phyloP scores from a whole-genome alignment of 768 basidiomycete genomes.

The Trametes coccinea region DNA sequence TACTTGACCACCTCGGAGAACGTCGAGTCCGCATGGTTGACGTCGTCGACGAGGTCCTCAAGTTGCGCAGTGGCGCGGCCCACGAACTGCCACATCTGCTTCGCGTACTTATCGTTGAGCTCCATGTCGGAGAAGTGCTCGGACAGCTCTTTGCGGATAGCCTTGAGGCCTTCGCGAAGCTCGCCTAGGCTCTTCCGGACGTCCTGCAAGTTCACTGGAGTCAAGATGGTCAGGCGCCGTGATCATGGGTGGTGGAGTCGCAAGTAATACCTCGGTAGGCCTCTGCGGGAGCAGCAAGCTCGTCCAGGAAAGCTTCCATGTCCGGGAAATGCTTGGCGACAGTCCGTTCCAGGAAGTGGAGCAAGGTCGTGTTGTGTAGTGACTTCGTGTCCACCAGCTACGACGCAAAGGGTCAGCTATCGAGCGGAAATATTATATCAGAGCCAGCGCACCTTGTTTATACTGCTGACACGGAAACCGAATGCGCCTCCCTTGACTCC shows the following conservation, averaged over 20 bases:
- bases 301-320: constrained; percentile 87
- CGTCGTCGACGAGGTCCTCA: constrained; percentile 83
- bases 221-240: no score
- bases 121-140: constrained; percentile 78
- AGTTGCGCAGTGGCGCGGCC: constrained; percentile 73
- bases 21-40: constrained; percentile 80
- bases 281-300: constrained; percentile 85
- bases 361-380: constrained; percentile 86
- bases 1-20: constrained; percentile 86
- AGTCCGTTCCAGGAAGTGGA: constrained; percentile 92
- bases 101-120: constrained; percentile 75
- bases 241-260: no score
- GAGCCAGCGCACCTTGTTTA: constrained; percentile 72
- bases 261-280: constrained; percentile 70
- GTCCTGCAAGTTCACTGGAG: constrained; percentile 80
- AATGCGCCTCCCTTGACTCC: constrained; percentile 96
- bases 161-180: constrained; percentile 72
- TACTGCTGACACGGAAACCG: constrained; percentile 95
- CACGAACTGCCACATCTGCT: constrained; percentile 90
- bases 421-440: neutral
- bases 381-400: constrained; percentile 98
- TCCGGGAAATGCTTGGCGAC: constrained; percentile 84
- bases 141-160: constrained; percentile 76
- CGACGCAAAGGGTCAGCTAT: neutral
- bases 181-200: constrained; percentile 74